Conservation (phyloP, 1,139 yeast genomes). For the Magnusiomyces suaveolens region DNA sequence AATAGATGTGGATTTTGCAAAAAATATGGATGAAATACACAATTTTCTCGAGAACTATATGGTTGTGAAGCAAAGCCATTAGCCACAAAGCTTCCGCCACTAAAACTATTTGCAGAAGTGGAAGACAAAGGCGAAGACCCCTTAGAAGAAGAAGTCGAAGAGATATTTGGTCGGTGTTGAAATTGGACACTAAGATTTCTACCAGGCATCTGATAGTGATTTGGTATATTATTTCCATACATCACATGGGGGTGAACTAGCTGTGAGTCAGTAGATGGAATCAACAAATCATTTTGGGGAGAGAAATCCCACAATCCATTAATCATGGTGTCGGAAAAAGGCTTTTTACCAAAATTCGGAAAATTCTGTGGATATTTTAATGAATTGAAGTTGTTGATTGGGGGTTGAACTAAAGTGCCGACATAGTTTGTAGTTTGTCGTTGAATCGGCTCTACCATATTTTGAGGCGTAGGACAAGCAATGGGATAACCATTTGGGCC, state of each 20-base stretch:
- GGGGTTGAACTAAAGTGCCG: no score
- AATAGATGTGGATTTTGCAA: not conserved
- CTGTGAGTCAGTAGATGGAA: not conserved
- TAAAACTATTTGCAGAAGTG: constrained; percentile 3
- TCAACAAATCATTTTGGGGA: not conserved
- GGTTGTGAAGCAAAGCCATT: not conserved
- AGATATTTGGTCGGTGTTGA: not conserved
- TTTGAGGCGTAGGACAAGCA: no score
- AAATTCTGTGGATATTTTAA: no score
- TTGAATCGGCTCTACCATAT: no score
- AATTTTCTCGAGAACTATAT: not conserved
- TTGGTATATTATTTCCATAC: not conserved
- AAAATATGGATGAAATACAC: not conserved
- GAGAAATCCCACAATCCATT: not conserved
- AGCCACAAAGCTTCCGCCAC: constrained; percentile 2
- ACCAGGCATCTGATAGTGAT: not conserved
- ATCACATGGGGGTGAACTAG: not conserved
- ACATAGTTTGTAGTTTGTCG: no score
- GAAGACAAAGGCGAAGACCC: not conserved
- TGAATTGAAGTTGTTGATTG: no score
- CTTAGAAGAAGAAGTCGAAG: not conserved
- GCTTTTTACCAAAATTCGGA: no score
- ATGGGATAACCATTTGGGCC: no score
- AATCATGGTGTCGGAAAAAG: no score
- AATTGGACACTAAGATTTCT: no score